These are phyloP conservation scores for Komagataella pseudopastoris DNA, from an alignment of 805 yeast genomes.

Conservation along the genomic window DNA sequence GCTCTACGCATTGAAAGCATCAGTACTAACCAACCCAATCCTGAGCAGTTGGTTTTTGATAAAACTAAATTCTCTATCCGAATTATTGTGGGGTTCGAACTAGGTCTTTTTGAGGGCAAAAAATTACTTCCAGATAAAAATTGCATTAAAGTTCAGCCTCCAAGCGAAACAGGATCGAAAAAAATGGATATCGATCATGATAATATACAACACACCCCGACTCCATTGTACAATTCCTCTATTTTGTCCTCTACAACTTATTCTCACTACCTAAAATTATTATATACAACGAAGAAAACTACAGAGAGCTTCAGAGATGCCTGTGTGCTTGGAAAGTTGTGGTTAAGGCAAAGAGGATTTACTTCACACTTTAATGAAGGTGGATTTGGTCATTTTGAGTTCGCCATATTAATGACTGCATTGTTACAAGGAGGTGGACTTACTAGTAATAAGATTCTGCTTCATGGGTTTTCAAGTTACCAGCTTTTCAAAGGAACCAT, in stretches of 20 bases:
- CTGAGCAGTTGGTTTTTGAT: slow-evolving; percentile 40
- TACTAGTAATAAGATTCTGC: slow-evolving; percentile 59
- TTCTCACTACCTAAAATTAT: slow-evolving; percentile 57
- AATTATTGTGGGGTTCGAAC: slow-evolving; percentile 60
- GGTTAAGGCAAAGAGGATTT: slow-evolving; percentile 85
- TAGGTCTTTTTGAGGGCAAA: slow-evolving; percentile 55
- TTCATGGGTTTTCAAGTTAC: slow-evolving; percentile 84
- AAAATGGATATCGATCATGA: slow-evolving; percentile 12
- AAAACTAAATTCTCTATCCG: slow-evolving; percentile 63
- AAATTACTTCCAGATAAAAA: slow-evolving; percentile 73
- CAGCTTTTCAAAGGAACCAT: slow-evolving; percentile 87
- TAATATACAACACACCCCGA: slow-evolving; percentile 40
- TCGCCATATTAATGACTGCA: slow-evolving; percentile 68
- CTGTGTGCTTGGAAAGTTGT: slow-evolving; percentile 69
- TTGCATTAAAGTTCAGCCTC: slow-evolving; percentile 58
- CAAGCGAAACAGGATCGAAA: slow-evolving; percentile 10
- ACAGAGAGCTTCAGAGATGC: slow-evolving; percentile 83
- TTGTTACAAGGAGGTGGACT: slow-evolving; percentile 74
- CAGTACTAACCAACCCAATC: slow-evolving; percentile 24
- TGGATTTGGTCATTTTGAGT: slow-evolving; percentile 92
- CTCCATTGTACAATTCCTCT: slow-evolving; percentile 81
- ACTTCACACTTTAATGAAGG: slow-evolving; percentile 43
- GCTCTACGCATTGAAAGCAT: slow-evolving; percentile 50
- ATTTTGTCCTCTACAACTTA: slow-evolving; percentile 56
- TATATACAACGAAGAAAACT: slow-evolving; percentile 62